Base-by-base conservation (phyloP, 2,329 filamentous ascomycete genomes). In the Fusarium burgessii region DNA sequence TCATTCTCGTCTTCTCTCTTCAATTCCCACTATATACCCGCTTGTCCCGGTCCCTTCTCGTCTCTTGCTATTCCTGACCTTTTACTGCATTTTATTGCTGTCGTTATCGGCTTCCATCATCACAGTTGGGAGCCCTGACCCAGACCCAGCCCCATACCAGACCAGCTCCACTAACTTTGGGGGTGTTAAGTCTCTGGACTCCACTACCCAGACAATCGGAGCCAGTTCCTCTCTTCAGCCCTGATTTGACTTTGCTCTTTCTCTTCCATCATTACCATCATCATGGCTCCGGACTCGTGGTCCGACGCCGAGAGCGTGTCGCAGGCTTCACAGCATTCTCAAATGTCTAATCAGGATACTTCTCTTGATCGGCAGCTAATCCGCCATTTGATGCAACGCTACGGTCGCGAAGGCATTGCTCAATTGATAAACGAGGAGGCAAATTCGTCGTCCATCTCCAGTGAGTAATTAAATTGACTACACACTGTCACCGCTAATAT, bases 281-380 rank as follows among this genome's bases (percentile, higher is more conserved):
- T 45, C 71, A 78, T 78, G 77, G 70, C 77, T 61, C 72, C 77
- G 59, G 78, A 78, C 66, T 70, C 75, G 62, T 78, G 76, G 78
- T 71, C 78, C 64, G 78, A 78, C 52, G 66, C 65, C 52, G 79
- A 80, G 58, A 77, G 74, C 70, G 66, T 75, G 66, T 74, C 78
- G 46, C 74, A 79, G 56, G 66, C 74, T 66, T 74, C 78, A 38
- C 75, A 78, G 60, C 73, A 73, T 55, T 75, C 74, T n/a, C 60
- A 61, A 36, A 60, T 70, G 62, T 72, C 74, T 36, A 72, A 76
- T 33, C 76, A 77, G 35, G 74, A 77, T 47, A 73, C 75, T 61
- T 64, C 62, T n/a, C 74, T 80, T 40, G 79, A 80, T 61, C 78
- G 78, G 14, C 79, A 81, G 57, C 72, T 80, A 52, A 77, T 80